phyloP scores from a whole-genome alignment of 345 rosid genomes.

The Erodium maritimum region DNA sequence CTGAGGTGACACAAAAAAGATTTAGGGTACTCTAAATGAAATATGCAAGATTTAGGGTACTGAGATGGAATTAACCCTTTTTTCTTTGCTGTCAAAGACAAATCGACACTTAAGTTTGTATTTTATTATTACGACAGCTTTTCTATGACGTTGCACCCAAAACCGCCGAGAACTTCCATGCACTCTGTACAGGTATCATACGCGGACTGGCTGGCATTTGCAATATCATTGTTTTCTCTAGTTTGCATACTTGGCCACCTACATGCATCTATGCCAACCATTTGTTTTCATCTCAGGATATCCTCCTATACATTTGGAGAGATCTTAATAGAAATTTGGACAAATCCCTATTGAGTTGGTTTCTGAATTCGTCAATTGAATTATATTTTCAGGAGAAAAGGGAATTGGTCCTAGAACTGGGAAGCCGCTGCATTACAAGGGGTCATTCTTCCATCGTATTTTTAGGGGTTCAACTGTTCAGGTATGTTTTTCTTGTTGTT shows the following conservation, averaged over 20 bases:
- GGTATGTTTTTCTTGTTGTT: constrained; percentile 53
- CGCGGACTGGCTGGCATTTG: too few species aligned
- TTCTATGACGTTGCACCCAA: constrained; percentile 70
- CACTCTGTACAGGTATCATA: constrained; percentile 82
- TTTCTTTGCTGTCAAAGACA: too few species aligned
- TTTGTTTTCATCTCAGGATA: too few species aligned
- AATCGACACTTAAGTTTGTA: not conserved
- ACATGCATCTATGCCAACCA: too few species aligned
- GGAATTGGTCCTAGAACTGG: constrained; percentile 80
- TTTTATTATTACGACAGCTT: constrained; percentile 42
- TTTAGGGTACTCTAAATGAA: too few species aligned
- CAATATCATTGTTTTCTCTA: not conserved
- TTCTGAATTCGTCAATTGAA: too few species aligned
- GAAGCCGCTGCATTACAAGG: constrained; percentile 80
- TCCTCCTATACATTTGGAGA: not conserved
- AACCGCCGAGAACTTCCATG: constrained; percentile 86
- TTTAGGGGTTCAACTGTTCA: constrained; percentile 80
- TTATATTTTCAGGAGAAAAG: constrained; percentile 55
- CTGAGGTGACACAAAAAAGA: too few species aligned
- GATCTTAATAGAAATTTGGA: not conserved
- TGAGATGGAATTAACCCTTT: too few species aligned
- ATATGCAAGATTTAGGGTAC: not conserved
- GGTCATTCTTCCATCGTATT: constrained; percentile 83
- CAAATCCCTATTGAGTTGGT: too few species aligned
- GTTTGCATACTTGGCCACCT: too few species aligned